These are phyloP conservation scores for Sporisorium scitamineum DNA, from an alignment of 1,284 basidiomycete species.

Conservation along the genomic window DNA sequence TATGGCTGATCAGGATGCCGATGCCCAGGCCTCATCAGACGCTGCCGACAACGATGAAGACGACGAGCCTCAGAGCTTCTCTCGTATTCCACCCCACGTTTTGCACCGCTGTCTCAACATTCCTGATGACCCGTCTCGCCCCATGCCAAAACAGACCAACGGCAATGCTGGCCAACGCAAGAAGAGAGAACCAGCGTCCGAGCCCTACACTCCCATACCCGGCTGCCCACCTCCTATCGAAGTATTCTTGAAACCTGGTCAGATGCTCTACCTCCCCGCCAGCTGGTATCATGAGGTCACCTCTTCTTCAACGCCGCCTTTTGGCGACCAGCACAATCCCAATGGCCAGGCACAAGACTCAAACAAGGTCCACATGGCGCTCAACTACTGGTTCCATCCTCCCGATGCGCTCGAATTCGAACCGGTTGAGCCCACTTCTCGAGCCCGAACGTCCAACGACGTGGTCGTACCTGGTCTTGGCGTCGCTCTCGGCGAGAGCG, in stretches of 20 bases:
- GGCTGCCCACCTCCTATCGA: conserved; percentile 63
- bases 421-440: conserved; percentile 22
- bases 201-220: conserved; percentile 18
- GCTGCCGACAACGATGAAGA: conserved; percentile 16
- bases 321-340: conserved; percentile 5
- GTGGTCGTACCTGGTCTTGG: conserved; percentile 24
- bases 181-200: conserved; percentile 12
- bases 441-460: conserved; percentile 21
- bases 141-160: conserved; percentile 5
- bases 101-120: conserved; percentile 58
- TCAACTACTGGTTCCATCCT: conserved; percentile 69
- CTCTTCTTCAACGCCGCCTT: conserved; percentile 42
- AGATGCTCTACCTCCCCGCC: conserved; percentile 68
- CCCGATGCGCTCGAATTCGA: conserved; percentile 56
- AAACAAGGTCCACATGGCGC: conserved; percentile 63
- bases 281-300: conserved; percentile 69
- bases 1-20: conserved; percentile 15
- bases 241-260: conserved; percentile 60
- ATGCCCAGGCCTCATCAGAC: conserved; percentile 4
- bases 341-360: neutral
- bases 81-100: conserved; percentile 52
- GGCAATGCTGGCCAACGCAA: neutral
- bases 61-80: conserved; percentile 66
- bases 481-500: conserved; percentile 29
- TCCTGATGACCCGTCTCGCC: conserved; percentile 30